phyloP scores from a whole-genome alignment of 2,329 filamentous ascomycete genomes.

The Chaetomium sp. region DNA sequence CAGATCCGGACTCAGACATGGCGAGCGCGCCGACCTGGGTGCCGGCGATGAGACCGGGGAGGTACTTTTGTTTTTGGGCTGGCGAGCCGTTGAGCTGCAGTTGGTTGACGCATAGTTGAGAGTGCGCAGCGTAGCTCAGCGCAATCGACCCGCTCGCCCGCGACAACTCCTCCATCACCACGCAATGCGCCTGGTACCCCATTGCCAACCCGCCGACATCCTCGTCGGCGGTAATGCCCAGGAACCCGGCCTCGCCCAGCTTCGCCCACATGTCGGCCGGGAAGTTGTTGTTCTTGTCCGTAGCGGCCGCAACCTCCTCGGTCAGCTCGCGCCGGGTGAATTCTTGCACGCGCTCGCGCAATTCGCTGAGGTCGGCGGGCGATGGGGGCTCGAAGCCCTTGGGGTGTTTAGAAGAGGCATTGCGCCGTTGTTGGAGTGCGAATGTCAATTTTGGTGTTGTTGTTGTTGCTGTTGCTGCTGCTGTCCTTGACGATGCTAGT shows the following conservation, averaged over 20 bases:
- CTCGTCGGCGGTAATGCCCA: slow-evolving; percentile 91
- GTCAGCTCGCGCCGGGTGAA: slow-evolving; percentile 85
- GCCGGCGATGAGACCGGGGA: slow-evolving; percentile 76
- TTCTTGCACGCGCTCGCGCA: slow-evolving; percentile 79
- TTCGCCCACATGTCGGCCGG: slow-evolving; percentile 90
- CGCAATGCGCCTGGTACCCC: slow-evolving; percentile 94
- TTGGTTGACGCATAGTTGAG: slow-evolving; percentile 94
- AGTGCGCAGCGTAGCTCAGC: slow-evolving; percentile 91
- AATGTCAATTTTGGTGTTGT: slow-evolving; percentile 24
- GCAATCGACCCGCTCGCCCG: slow-evolving; percentile 78
- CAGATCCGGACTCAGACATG: slow-evolving; percentile 89
- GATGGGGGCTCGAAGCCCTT: slow-evolving; percentile 62
- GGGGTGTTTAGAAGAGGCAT: slow-evolving; percentile 57
- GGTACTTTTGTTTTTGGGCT: slow-evolving; percentile 72
- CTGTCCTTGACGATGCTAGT: background rate
- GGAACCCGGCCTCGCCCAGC: slow-evolving; percentile 81
- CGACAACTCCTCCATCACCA: slow-evolving; percentile 92
- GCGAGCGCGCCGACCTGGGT: slow-evolving; percentile 79
- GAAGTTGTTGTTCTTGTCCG: slow-evolving; percentile 84
- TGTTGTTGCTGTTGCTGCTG: background rate
- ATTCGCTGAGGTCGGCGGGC: slow-evolving; percentile 66
- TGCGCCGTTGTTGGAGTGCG: slow-evolving; percentile 26
- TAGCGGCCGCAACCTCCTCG: slow-evolving; percentile 71
- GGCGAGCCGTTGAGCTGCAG: slow-evolving; percentile 78
- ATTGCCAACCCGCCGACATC: slow-evolving; percentile 82